phyloP scores from a whole-genome alignment of 1,139 yeast genomes.

The Groenewaldozyma sp. region DNA sequence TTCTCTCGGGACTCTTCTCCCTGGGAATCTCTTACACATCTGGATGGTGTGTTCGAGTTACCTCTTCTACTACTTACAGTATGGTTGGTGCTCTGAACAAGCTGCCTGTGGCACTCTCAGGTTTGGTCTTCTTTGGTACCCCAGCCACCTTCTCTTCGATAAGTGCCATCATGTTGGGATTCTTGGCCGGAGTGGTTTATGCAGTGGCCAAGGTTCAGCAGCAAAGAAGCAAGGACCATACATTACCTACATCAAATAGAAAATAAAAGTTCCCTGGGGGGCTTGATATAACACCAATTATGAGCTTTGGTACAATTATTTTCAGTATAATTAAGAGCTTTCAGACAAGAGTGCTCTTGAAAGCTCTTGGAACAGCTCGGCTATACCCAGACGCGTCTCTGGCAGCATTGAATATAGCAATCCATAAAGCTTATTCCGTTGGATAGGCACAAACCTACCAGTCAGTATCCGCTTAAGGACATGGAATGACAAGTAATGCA shows the following conservation, averaged over 20 bases:
- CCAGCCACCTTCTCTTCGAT: constrained; percentile 90
- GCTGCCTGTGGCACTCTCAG: constrained; percentile 93
- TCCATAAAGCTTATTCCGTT: constrained; percentile 39
- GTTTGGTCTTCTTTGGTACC: constrained; percentile 87
- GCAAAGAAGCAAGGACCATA: constrained; percentile 36
- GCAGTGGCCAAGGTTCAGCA: constrained; percentile 86
- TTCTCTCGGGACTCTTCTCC: constrained; percentile 86
- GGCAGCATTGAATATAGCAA: constrained; percentile 45
- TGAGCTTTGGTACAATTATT: background rate
- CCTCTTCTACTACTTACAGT: constrained; percentile 94
- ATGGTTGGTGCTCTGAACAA: constrained; percentile 99
- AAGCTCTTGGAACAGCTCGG: constrained; percentile 14
- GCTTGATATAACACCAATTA: too few relatives aligned
- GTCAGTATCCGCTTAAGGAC: constrained; percentile 34
- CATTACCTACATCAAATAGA: constrained; percentile 25
- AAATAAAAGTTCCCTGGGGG: too few relatives aligned
- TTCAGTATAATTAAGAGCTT: background rate
- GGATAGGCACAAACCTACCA: constrained; percentile 41
- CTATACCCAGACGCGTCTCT: constrained; percentile 24
- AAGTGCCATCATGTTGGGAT: constrained; percentile 83
- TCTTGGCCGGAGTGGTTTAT: constrained; percentile 88
- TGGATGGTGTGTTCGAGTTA: constrained; percentile 99
- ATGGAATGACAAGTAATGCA: constrained; percentile 36
- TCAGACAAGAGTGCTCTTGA: constrained; percentile 5
- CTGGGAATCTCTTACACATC: constrained; percentile 97